Percentiles rank a stretch among this genome's conserved stretches.
Conservation (phyloP, 257 asterid species). For the Leptodermis oblonga region DNA sequence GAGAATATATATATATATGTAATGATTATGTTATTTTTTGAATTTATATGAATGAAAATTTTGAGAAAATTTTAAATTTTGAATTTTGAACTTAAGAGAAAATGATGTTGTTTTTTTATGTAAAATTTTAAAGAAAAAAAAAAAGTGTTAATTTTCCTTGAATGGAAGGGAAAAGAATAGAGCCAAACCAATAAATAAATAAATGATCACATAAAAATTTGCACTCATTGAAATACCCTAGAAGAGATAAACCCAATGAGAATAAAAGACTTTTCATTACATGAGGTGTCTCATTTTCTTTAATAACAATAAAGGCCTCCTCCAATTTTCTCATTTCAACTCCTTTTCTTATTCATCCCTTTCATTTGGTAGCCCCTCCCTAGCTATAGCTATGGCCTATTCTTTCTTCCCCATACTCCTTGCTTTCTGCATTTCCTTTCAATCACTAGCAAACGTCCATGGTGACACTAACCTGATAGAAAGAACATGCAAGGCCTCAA, state of each 20-base stretch:
- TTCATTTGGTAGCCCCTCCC: background rate
- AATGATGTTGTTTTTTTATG: no score
- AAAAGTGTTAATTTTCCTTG: no score
- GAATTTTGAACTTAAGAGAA: no score
- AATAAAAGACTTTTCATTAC: background rate
- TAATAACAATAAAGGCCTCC: background rate
- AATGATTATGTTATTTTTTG: no score
- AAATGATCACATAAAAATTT: no score
- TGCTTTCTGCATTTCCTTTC: conserved; percentile 24
- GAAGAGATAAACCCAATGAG: background rate
- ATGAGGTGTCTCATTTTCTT: background rate
- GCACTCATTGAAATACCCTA: background rate
- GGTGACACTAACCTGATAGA: conserved; percentile 45
- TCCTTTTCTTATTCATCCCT: background rate
- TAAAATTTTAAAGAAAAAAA: no score
- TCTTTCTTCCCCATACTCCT: conserved; percentile 10
- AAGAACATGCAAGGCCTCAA: conserved; percentile 65
- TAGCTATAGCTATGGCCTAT: background rate
- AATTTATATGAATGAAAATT: no score
- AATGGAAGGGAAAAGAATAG: no score
- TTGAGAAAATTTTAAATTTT: no score
- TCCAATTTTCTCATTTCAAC: background rate
- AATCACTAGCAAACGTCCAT: conserved; percentile 17
- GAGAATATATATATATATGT: no score
- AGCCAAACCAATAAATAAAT: no score